Evolutionary conservation across 345 rosid species (phyloP).

Genomic region (Lenwebbia sp.): DNA sequence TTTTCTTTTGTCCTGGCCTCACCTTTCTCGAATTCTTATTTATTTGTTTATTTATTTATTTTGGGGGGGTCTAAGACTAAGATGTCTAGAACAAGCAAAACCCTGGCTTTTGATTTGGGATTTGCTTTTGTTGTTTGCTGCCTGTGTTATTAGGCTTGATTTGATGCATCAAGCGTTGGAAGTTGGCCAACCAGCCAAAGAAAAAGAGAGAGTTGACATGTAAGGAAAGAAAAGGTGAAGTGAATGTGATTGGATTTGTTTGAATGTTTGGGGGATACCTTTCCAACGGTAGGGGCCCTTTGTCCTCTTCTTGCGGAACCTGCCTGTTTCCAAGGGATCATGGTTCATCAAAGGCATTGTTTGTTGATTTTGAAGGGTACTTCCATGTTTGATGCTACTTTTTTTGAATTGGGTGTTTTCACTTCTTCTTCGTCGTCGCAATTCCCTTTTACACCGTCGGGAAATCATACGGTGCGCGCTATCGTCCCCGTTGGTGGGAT

Average conservation of each 20-base stretch:
- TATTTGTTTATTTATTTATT: not conserved
- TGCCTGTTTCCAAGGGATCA: not conserved
- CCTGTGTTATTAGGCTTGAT: constrained; percentile 2
- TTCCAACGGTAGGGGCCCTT: constrained; percentile 2
- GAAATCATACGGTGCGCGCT: not conserved
- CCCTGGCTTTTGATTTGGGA: constrained; percentile 4
- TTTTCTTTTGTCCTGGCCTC: not conserved
- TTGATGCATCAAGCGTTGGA: constrained; percentile 22
- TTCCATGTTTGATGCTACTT: not conserved
- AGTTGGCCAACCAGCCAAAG: constrained; percentile 15
- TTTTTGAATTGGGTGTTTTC: not conserved
- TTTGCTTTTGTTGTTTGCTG: not conserved
- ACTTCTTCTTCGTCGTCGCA: not conserved
- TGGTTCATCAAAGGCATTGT: not conserved
- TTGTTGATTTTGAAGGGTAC: not conserved
- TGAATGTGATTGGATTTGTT: constrained; percentile 28
- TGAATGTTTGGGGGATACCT: constrained; percentile 28
- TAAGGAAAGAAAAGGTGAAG: constrained; percentile 11
- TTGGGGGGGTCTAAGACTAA: not conserved
- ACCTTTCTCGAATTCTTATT: not conserved
- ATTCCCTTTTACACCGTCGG: not conserved
- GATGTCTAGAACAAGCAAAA: not conserved
- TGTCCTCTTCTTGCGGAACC: not conserved
- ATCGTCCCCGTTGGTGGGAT: not conserved
- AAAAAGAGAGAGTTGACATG: not conserved